Percentiles rank a stretch among this genome's conserved stretches.
phyloP scores from a whole-genome alignment of 2,329 filamentous ascomycete species.

The Chrysoporthe austroafricana region DNA sequence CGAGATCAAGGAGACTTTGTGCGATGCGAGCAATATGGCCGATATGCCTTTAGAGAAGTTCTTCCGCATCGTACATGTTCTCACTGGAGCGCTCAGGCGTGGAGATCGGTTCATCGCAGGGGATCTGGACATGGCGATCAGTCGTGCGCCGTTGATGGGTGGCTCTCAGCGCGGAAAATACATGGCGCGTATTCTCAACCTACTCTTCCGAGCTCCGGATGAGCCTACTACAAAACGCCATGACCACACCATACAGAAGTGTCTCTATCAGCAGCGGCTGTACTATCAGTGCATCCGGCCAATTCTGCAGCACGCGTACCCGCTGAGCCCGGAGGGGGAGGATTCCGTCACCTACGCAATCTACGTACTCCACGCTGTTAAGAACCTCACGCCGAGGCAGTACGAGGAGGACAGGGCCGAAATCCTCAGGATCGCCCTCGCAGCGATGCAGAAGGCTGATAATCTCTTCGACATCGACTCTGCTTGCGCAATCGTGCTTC shows the following conservation, averaged over 20 bases:
- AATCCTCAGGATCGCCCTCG: slow-evolving; percentile 55
- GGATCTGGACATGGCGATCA: slow-evolving; percentile 18
- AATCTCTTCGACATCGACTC: slow-evolving; percentile 49
- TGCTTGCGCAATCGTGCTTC: slow-evolving; percentile 53
- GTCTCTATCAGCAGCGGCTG: slow-evolving; percentile 50
- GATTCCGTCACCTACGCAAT: slow-evolving; percentile 48
- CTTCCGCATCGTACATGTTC: slow-evolving; percentile 18
- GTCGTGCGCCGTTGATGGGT: slow-evolving; percentile 17
- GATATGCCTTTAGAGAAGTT: slow-evolving; percentile 14
- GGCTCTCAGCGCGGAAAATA: slow-evolving; percentile 38
- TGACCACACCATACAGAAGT: slow-evolving; percentile 21
- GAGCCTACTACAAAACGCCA: slow-evolving; percentile 15
- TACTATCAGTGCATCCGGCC: slow-evolving; percentile 52
- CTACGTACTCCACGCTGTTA: slow-evolving; percentile 52
- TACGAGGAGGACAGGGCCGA: slow-evolving; percentile 55
- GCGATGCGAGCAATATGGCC: slow-evolving; percentile 7
- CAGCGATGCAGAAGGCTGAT: slow-evolving; percentile 47
- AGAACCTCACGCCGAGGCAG: slow-evolving; percentile 53
- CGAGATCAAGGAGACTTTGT: slow-evolving; percentile 19
- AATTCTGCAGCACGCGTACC: slow-evolving; percentile 49
- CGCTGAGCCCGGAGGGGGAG: slow-evolving; percentile 33
- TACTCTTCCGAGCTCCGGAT: slow-evolving; percentile 42
- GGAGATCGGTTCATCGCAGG: slow-evolving; percentile 18
- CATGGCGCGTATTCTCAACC: slow-evolving; percentile 48
- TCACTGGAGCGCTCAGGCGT: slow-evolving; percentile 23